These are phyloP conservation scores for Candida easanensis DNA, from an alignment of 805 yeast species.

Conservation along the genomic window DNA sequence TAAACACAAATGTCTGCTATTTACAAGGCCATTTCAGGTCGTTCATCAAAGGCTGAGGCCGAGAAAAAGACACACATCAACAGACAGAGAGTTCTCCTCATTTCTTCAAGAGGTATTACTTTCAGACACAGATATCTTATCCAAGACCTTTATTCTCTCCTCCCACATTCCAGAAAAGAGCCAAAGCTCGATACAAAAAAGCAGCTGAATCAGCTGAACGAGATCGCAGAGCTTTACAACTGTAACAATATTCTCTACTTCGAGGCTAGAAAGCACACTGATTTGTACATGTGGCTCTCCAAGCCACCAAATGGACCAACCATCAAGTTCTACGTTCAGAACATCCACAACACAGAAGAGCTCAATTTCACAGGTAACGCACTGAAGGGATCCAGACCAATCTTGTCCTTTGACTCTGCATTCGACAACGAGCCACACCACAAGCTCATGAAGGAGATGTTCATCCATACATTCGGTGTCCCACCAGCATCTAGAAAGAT, in stretches of 20 bases:
- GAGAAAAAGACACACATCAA: slow-evolving; percentile 62
- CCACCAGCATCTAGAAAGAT: slow-evolving; percentile 91
- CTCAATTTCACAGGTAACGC: slow-evolving; percentile 96
- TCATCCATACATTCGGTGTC: slow-evolving; percentile 84
- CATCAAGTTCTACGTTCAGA: slow-evolving; percentile 87
- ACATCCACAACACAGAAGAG: slow-evolving; percentile 94
- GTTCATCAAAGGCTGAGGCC: slow-evolving; percentile 32
- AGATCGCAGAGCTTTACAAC: slow-evolving; percentile 94
- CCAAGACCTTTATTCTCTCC: slow-evolving; percentile 67
- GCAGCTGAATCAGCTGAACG: slow-evolving; percentile 83
- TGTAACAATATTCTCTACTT: slow-evolving; percentile 93
- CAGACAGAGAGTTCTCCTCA: slow-evolving; percentile 83
- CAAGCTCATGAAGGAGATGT: slow-evolving; percentile 77
- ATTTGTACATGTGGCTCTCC: slow-evolving; percentile 89
- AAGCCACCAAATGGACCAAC: slow-evolving; percentile 99
- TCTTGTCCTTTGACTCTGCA: slow-evolving; percentile 79
- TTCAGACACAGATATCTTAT: slow-evolving; percentile 94
- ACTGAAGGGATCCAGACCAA: slow-evolving; percentile 90
- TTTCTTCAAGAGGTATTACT: slow-evolving; percentile 93
- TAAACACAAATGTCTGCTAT: slow-evolving; percentile 60
- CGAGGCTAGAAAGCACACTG: slow-evolving; percentile 95
- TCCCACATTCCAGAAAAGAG: slow-evolving; percentile 96
- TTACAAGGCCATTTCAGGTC: slow-evolving; percentile 61
- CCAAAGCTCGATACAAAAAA: slow-evolving; percentile 94
- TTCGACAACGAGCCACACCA: slow-evolving; percentile 72